Conservation (phyloP, 768 basidiomycete genomes). For the Pluteus cervinus region DNA sequence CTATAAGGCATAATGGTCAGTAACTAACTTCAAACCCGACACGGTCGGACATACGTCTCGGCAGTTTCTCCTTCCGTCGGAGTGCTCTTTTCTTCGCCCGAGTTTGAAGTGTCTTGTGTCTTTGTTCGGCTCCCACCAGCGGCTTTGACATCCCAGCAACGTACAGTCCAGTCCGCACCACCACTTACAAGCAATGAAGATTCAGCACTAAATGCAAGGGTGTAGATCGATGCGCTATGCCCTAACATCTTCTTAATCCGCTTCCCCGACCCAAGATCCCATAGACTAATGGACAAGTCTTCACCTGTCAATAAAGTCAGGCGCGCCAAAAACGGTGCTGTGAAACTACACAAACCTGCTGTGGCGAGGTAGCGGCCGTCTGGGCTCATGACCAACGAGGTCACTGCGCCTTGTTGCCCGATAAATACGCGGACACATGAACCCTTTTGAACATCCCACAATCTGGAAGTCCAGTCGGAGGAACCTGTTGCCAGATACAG, state of each 20-base stretch:
- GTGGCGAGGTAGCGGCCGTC: constrained; percentile 93
- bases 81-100: constrained; percentile 10
- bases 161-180: constrained; percentile 90
- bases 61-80: constrained; percentile 45
- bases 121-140: constrained; percentile 60
- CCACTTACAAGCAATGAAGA: constrained; percentile 89
- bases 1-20: constrained; percentile 32
- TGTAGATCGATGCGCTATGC: constrained; percentile 84
- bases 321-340: constrained; percentile 1
- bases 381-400: constrained; percentile 83
- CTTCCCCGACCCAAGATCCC: constrained; percentile 95
- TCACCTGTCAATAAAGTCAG: constrained; percentile 45
- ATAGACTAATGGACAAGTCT: constrained; percentile 90
- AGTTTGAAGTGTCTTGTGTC: constrained; percentile 46
- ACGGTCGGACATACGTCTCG: constrained; percentile 59
- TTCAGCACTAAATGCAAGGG: constrained; percentile 88
- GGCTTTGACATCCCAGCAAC: constrained; percentile 95
- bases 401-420: constrained; percentile 87
- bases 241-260: constrained; percentile 96
- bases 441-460: constrained; percentile 99
- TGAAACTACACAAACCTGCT: constrained; percentile 46
- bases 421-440: constrained; percentile 92
- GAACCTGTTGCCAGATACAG: constrained; percentile 96
- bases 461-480: constrained; percentile 89
- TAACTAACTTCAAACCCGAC: background rate